Evolutionary conservation across 2,329 filamentous ascomycete species (phyloP).

Genomic region (Penicillium sp.): DNA sequence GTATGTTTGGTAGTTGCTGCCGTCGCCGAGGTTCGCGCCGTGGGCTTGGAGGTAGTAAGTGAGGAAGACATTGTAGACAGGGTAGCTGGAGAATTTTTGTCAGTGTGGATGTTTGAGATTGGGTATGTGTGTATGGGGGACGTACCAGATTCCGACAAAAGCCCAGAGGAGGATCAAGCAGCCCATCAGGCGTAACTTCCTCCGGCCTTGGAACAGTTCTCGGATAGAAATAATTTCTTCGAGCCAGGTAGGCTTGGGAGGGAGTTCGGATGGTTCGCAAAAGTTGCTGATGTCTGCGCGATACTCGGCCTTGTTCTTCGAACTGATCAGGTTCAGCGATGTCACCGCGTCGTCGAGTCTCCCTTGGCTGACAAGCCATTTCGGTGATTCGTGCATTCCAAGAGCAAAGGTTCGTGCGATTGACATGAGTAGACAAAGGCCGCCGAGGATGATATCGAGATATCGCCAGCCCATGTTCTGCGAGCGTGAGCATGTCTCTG

Average conservation of each 20-base stretch:
- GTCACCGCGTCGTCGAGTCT: constrained; percentile 57
- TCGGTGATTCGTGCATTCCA: constrained; percentile 61
- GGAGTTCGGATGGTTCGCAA: too few species aligned
- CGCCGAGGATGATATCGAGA: constrained; percentile 59
- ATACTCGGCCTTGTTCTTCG: too few species aligned
- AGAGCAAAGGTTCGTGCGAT: constrained; percentile 60
- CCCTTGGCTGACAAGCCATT: constrained; percentile 60
- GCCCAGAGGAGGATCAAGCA: too few species aligned
- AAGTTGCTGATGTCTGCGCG: too few species aligned
- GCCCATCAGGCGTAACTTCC: too few species aligned
- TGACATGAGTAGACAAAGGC: constrained; percentile 59
- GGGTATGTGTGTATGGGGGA: too few species aligned
- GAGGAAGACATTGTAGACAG: constrained; percentile 76
- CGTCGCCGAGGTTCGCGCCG: constrained; percentile 61
- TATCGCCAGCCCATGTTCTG: constrained; percentile 65
- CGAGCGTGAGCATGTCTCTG: constrained; percentile 50
- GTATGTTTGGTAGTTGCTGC: constrained; percentile 65
- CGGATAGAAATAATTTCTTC: too few species aligned
- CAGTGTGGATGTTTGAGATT: too few species aligned
- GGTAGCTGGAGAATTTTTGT: constrained; percentile 54
- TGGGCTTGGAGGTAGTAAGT: constrained; percentile 66
- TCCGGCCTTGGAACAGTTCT: too few species aligned
- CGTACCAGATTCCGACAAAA: too few species aligned
- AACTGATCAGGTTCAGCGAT: constrained; percentile 53
- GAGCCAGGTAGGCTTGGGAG: too few species aligned